phyloP scores from a whole-genome alignment of 2,329 filamentous ascomycete genomes.

The Kalmusia sp. region DNA sequence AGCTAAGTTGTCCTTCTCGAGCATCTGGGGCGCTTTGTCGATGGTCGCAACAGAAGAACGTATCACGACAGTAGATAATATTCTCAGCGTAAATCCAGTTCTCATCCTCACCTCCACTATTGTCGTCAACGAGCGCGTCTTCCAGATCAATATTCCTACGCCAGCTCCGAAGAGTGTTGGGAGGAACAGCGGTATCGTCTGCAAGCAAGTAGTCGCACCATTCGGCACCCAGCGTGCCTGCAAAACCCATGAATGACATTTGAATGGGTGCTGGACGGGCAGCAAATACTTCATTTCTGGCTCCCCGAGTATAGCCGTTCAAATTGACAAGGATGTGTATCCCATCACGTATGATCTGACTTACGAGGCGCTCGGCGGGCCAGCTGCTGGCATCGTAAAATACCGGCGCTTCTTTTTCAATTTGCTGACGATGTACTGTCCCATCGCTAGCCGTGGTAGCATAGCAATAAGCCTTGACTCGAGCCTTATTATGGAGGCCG shows the following conservation, averaged over 20 bases:
- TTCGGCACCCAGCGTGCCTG: constrained; percentile 91
- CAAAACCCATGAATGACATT: constrained; percentile 99
- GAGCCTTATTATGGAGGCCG: constrained; percentile 77
- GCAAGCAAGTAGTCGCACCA: constrained; percentile 99
- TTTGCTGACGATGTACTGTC: constrained; percentile 88
- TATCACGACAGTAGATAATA: constrained; percentile 91
- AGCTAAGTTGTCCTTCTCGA: constrained; percentile 69
- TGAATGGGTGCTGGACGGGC: constrained; percentile 93
- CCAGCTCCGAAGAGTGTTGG: constrained; percentile 79
- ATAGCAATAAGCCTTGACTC: constrained; percentile 90
- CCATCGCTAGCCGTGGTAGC: constrained; percentile 91
- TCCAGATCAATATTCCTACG: constrained; percentile 76
- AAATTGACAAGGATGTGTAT: constrained; percentile 96
- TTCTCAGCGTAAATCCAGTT: constrained; percentile 98
- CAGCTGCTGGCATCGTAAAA: constrained; percentile 89
- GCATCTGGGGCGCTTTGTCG: constrained; percentile 83
- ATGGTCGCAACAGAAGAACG: constrained; percentile 98
- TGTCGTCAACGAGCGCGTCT: constrained; percentile 68
- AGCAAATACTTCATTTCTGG: constrained; percentile 97
- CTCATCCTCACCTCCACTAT: constrained; percentile 72
- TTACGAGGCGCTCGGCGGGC: constrained; percentile 82
- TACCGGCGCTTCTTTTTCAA: constrained; percentile 88
- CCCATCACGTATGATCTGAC: constrained; percentile 84
- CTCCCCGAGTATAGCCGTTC: constrained; percentile 97
- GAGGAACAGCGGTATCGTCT: constrained; percentile 85